Evolutionary conservation across 2,329 filamentous ascomycete genomes (phyloP).

Genomic region (Monilinia aucupariae): DNA sequence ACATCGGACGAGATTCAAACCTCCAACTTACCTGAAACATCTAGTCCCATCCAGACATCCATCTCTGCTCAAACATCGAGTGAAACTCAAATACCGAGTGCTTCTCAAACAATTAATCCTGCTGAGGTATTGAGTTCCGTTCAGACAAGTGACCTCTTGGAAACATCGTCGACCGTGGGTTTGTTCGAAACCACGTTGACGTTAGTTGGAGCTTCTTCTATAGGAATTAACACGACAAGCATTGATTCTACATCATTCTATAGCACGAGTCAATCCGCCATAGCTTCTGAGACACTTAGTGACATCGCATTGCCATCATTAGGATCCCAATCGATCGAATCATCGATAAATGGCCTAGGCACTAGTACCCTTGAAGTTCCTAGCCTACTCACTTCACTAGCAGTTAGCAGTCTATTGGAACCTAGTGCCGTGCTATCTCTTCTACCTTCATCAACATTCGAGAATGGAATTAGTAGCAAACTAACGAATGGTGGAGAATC

Average conservation of each 20-base stretch:
- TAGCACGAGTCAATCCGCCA: neutral
- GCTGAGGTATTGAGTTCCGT: neutral
- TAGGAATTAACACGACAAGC: neutral
- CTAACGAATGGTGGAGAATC: neutral
- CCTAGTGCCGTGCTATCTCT: neutral
- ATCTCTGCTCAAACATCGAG: neutral
- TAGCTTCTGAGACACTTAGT: neutral
- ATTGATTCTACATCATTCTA: neutral
- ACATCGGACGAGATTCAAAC: neutral
- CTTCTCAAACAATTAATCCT: neutral
- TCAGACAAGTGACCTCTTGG: neutral
- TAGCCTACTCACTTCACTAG: neutral
- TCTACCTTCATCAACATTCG: neutral
- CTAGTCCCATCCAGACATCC: neutral
- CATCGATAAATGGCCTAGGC: neutral
- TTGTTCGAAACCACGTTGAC: neutral
- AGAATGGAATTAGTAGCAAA: neutral
- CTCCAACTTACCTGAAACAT: neutral
- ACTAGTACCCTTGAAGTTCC: neutral
- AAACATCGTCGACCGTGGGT: neutral
- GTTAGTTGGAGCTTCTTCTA: neutral
- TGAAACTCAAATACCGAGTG: neutral
- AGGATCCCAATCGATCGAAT: neutral
- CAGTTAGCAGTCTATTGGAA: neutral
- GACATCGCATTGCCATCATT: neutral